These are phyloP conservation scores for Zymoseptoria ardabiliae DNA, from an alignment of 2,329 filamentous ascomycete genomes.

Conservation along the genomic window DNA sequence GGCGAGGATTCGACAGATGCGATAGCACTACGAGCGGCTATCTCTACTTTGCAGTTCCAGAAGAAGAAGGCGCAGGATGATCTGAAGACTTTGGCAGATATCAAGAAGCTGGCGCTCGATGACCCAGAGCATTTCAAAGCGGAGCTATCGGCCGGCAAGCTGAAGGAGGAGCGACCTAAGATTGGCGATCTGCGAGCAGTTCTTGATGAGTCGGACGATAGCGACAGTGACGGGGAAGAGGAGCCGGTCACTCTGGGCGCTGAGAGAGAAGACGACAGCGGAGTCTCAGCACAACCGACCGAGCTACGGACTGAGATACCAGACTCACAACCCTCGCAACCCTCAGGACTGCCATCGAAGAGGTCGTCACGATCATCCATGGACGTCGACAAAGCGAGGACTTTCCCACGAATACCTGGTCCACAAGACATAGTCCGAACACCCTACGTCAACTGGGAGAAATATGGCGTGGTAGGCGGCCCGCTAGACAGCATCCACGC, in stretches of 20 bases:
- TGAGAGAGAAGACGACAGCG: conserved; percentile 27
- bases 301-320: conserved; percentile 18
- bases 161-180: conserved; percentile 27
- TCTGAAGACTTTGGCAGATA: conserved; percentile 59
- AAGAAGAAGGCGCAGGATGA: conserved; percentile 69
- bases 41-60: conserved; percentile 82
- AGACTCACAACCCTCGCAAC: conserved; percentile 11
- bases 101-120: conserved; percentile 63
- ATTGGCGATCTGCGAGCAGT: conserved; percentile 29
- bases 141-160: conserved; percentile 57
- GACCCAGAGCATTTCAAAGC: conserved; percentile 65
- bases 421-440: conserved; percentile 78
- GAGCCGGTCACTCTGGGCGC: conserved; percentile 25
- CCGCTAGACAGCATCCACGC: conserved; percentile 76
- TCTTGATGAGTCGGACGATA: conserved; percentile 29
- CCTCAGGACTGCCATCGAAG: not conserved
- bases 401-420: conserved; percentile 61
- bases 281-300: conserved; percentile 13
- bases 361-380: not conserved
- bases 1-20: conserved; percentile 67
- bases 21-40: conserved; percentile 76
- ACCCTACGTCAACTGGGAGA: conserved; percentile 88
- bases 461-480: conserved; percentile 84
- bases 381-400: conserved; percentile 1
- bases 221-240: conserved; percentile 21